phyloP scores from a whole-genome alignment of 139 green algal genomes.

The Chlamydomonas eustigma region DNA sequence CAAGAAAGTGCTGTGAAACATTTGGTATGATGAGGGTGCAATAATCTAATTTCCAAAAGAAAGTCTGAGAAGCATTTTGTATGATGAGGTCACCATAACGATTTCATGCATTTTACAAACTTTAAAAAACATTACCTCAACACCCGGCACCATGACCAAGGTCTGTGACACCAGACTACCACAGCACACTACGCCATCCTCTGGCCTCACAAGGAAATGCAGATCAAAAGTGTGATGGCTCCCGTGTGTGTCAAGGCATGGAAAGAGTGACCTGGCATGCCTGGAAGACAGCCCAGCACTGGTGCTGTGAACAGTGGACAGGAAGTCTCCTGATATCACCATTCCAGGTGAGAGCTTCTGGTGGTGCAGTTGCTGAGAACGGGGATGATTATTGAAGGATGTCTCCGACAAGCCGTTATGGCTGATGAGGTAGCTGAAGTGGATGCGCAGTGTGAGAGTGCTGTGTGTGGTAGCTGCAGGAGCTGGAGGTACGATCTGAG shows the following conservation, averaged over 20 bases:
- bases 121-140: no score
- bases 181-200: constrained; percentile 25
- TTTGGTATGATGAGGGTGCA: neutral
- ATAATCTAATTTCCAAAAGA: neutral
- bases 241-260: constrained; percentile 13
- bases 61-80: no score
- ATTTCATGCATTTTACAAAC: neutral
- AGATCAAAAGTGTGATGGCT: neutral
- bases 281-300: constrained; percentile 2
- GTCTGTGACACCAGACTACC: constrained; percentile 23
- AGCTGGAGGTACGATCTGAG: neutral
- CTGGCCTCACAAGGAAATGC: constrained; percentile 15
- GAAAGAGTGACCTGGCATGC: constrained; percentile 18
- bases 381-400: no score
- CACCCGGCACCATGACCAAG: constrained; percentile 13
- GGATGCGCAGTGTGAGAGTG: neutral
- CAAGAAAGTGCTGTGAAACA: neutral
- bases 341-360: neutral
- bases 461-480: no score
- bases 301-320: no score
- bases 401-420: neutral
- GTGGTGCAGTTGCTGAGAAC: no score
- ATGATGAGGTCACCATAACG: no score
- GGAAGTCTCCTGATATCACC: neutral
- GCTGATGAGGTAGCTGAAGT: neutral